Conservation (phyloP, 345 rosid species). For the Mercurialis annua region DNA sequence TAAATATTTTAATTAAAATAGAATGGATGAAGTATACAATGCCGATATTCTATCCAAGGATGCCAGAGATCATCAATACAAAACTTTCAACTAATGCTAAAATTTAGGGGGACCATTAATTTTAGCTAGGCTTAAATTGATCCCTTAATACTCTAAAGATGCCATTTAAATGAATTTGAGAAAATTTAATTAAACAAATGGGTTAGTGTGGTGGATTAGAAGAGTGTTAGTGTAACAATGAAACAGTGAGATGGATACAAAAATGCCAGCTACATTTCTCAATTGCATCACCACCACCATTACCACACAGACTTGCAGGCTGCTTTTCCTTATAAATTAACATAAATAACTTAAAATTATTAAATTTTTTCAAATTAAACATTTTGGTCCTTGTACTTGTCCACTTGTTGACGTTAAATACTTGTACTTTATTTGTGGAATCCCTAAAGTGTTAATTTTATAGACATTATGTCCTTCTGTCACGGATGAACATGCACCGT, state of each 20-base stretch:
- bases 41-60: too few relatives aligned
- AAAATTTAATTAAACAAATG: not conserved
- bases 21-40: too few relatives aligned
- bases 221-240: not conserved
- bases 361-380: too few relatives aligned
- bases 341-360: too few relatives aligned
- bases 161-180: conserved; percentile 3
- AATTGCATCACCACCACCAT: not conserved
- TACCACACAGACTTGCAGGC: not conserved
- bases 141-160: not conserved
- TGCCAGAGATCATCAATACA: too few relatives aligned
- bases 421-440: too few relatives aligned
- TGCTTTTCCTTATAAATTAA: not conserved
- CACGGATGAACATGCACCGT: too few relatives aligned
- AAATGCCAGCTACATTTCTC: not conserved
- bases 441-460: too few relatives aligned
- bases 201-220: not conserved
- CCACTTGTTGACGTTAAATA: too few relatives aligned
- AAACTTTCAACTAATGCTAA: not conserved
- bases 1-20: too few relatives aligned
- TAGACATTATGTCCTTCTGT: too few relatives aligned
- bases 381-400: too few relatives aligned
- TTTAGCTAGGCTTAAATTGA: not conserved
- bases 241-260: conserved; percentile 1
- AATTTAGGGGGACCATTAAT: conserved; percentile 2